Evolutionary conservation across 2,329 filamentous ascomycete genomes (phyloP).

Genomic region (Thelonectria blattea): DNA sequence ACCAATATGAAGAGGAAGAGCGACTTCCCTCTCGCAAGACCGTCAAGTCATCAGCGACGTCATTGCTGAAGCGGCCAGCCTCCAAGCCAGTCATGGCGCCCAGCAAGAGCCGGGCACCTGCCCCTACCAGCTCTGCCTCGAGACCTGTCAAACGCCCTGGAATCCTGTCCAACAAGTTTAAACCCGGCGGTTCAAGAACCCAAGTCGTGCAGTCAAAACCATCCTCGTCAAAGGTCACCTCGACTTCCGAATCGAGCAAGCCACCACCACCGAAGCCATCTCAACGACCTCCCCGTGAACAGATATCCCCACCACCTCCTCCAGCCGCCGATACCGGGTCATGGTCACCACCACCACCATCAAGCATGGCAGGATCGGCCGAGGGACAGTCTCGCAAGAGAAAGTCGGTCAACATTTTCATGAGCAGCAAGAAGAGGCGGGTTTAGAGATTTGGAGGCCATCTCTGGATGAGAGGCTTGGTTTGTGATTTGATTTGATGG

Average conservation of each 20-base stretch:
- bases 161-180: conserved; percentile 39
- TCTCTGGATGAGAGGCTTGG: no score
- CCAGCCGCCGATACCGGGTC: conserved; percentile 24
- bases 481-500: no score
- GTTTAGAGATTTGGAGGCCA: not conserved
- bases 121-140: conserved; percentile 4
- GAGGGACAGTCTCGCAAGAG: conserved; percentile 45
- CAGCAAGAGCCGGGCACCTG: conserved; percentile 12
- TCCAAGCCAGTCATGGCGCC: conserved; percentile 8
- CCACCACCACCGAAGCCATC: not conserved
- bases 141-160: conserved; percentile 29
- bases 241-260: conserved; percentile 18
- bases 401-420: conserved; percentile 57
- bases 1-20: conserved; percentile 8
- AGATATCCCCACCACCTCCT: conserved; percentile 33
- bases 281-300: conserved; percentile 26
- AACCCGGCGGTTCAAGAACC: conserved; percentile 26
- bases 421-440: conserved; percentile 54
- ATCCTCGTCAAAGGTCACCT: conserved; percentile 13
- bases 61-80: conserved; percentile 31
- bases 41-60: conserved; percentile 21
- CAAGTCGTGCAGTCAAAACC: conserved; percentile 18
- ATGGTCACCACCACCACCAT: conserved; percentile 30
- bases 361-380: conserved; percentile 15
- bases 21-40: conserved; percentile 18